phyloP scores from a whole-genome alignment of 1,139 yeast genomes.

The Wickerhamomyces sp. region DNA sequence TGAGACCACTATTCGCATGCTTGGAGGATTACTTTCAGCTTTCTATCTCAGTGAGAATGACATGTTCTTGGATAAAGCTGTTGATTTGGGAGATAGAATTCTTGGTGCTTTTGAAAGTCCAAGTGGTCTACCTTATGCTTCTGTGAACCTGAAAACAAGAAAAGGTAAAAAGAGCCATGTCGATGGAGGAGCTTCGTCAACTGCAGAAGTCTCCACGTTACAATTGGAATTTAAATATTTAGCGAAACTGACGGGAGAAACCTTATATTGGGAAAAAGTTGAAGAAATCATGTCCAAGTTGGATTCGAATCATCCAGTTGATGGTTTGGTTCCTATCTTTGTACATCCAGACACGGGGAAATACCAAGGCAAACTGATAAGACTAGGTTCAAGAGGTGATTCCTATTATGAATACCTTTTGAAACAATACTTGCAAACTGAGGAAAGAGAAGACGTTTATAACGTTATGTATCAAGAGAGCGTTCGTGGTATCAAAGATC shows the following conservation, averaged over 20 bases:
- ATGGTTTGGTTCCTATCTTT: conserved; percentile 80
- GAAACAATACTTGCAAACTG: conserved; percentile 82
- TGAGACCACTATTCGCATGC: conserved; percentile 91
- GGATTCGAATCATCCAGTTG: conserved; percentile 54
- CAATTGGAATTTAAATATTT: conserved; percentile 87
- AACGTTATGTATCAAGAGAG: conserved; percentile 74
- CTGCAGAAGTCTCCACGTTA: conserved; percentile 87
- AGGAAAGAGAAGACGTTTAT: conserved; percentile 54
- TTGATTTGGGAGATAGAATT: conserved; percentile 57
- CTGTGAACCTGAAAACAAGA: conserved; percentile 66
- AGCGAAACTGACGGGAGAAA: conserved; percentile 74
- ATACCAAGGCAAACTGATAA: conserved; percentile 58
- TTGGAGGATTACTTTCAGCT: conserved; percentile 87
- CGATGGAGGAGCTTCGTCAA: conserved; percentile 70
- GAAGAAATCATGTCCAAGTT: conserved; percentile 68
- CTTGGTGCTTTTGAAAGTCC: conserved; percentile 60
- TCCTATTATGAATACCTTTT: conserved; percentile 87
- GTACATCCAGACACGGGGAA: conserved; percentile 71
- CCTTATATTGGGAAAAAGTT: conserved; percentile 69
- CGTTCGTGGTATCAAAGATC: conserved; percentile 65
- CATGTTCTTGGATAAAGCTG: conserved; percentile 71
- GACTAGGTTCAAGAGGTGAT: conserved; percentile 90
- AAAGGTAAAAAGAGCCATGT: conserved; percentile 57
- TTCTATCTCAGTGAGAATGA: conserved; percentile 67
- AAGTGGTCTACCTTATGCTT: conserved; percentile 72